Evolutionary conservation across 495 filamentous ascomycete genomes (phyloP), one percentile per base, ranked within the genome.

Genomic region (Pseudoneurospora amorphoporcata): DNA sequence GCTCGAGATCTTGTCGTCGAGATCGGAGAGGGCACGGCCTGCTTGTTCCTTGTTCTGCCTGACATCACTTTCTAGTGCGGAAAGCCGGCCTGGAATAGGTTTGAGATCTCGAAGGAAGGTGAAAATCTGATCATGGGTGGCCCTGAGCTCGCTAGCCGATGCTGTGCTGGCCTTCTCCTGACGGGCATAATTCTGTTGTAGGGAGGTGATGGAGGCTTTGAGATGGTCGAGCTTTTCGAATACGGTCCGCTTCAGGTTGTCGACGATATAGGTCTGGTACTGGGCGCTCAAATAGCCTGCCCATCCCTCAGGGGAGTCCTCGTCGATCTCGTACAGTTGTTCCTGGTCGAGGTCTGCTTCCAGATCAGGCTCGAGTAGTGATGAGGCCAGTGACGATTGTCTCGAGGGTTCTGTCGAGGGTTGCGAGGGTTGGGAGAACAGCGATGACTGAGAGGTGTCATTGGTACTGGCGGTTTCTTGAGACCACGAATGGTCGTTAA

Each of bases 241-340:
- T 32, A 79, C 58, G 8, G 71, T 17, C 40, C 68, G 74, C 43
- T 58, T 76, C 39, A 80, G 41, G 39, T 47, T 47, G 16, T 23
- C 32, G 39, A 80, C 39, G 41, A 79, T 76, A 8, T 72, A 53
- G 40, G 39, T 73, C 70, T 68, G 76, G 41, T 80, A 73, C 43
- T 78, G 77, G 32, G 76, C 73, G n/a, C 43, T 68, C 58, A 80
- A 73, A 45, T 77, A 80, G 42, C 70, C 73, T 42, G 74, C 41
- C 79, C 79, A 80, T 14, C 69, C 53, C 6, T 65, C 53, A 35
- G 53, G 53, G 1, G 53, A 35, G 5, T 65, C 6, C 7, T 65
- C 53, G 29, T 65, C 53, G 29, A 65, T 16, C 7, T 65, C 53
- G 29, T 65, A 29, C 17, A 8, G 3, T 17, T 65, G 29, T 65